phyloP scores from a whole-genome alignment of 345 rosid species.

The Excoecaria agallocha region DNA sequence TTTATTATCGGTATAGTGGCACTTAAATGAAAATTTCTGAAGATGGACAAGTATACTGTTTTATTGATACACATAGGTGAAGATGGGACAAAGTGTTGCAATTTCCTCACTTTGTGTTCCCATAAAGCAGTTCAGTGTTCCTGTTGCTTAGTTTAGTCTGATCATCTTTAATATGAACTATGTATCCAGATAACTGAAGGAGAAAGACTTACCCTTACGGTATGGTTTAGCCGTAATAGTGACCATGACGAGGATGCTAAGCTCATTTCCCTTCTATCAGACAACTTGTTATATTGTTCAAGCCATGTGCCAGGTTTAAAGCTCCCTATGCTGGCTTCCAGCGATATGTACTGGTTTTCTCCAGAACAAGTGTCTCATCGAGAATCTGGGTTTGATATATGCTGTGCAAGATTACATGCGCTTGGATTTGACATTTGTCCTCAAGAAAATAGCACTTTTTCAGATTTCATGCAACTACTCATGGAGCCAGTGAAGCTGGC shows the following conservation, averaged over 20 bases:
- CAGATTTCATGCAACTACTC: constrained; percentile 45
- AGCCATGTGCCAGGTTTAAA: constrained; percentile 16
- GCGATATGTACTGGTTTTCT: constrained; percentile 79
- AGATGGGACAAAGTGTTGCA: background rate
- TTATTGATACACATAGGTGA: background rate
- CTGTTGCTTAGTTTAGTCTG: background rate
- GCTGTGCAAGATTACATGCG: constrained; percentile 61
- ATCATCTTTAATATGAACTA: constrained; percentile 8
- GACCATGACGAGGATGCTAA: constrained; percentile 79
- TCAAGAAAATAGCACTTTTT: constrained; percentile 22
- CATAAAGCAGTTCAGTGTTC: background rate
- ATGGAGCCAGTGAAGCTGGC: constrained; percentile 54
- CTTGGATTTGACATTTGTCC: constrained; percentile 55
- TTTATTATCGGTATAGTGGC: background rate
- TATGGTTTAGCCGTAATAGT: constrained; percentile 87
- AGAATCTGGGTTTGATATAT: constrained; percentile 55
- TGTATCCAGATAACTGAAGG: constrained; percentile 59
- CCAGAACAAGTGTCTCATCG: constrained; percentile 38
- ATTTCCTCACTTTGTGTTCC: background rate
- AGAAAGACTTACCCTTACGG: constrained; percentile 82
- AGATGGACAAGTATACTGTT: background rate
- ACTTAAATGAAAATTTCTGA: background rate
- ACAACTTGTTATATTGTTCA: constrained; percentile 19
- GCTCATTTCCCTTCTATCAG: constrained; percentile 62
- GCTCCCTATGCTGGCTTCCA: constrained; percentile 63